Evolutionary conservation across 2,329 filamentous ascomycete genomes (phyloP), one percentile per base, ranked within the genome.

Genomic region (Colletotrichum sidae): DNA sequence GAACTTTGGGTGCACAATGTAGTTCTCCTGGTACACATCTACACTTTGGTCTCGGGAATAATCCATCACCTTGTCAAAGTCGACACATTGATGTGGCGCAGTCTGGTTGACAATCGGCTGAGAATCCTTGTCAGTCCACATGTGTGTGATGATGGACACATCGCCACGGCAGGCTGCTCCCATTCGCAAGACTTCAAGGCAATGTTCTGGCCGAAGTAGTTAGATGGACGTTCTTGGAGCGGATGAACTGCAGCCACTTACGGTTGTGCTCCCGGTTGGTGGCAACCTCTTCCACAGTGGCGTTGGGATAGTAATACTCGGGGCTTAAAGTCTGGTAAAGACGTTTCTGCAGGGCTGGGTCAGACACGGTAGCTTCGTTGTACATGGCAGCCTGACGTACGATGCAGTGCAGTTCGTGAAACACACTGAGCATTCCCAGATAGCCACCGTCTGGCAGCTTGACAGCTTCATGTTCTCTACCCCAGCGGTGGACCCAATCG

Each of bases 81-180:
- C 39, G 10, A 67, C 11, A n/a, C 64, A 67, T 13, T 67, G 64
- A 11, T 67, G 64, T 6, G 64, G 64, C 34, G 64, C 64, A 8
- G 64, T 67, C 17, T 67, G 64, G 34, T 67, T 67, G 33, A 67
- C 64, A 17, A 67, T 67, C 8, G 60, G 64, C 9, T 64, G 60
- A 11, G 64, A 54, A 25, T 67, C 60, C 17, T 65, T 60, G 37
- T 67, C 64, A n/a, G 60, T 60, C 64, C 64, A 67, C 64, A 67
- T 67, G 38, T 67, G 64, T 5, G 64, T 67, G 38, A 67, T 65
- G 45, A 67, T 67, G 37, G 64, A 67, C 34, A 67, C 47, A 13
- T 67, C 64, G 8, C 64, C 64, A 7, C 64, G 64, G 17, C 64
- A 67, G 1, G 60, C 44, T n/a, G 64, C 59, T 25, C 64, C 64